These are phyloP conservation scores for Camellia japonica DNA, from an alignment of 148 eudicot genomes.

Conservation along the genomic window DNA sequence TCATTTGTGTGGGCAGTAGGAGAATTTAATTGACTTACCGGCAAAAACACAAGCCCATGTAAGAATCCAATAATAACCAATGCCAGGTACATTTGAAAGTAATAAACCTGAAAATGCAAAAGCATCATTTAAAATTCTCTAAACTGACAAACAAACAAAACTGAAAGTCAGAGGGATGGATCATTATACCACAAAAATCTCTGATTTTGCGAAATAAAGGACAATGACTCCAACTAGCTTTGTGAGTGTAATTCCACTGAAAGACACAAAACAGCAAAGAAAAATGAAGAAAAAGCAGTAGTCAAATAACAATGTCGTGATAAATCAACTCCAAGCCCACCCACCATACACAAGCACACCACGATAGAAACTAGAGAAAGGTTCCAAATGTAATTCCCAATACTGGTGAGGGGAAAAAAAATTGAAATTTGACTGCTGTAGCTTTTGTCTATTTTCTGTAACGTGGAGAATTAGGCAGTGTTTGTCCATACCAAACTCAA, in stretches of 20 bases:
- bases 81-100: conserved; percentile 75
- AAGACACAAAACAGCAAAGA: background rate
- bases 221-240: conserved; percentile 72
- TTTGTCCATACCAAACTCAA: background rate
- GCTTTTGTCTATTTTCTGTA: background rate
- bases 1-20: background rate
- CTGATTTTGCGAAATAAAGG: conserved; percentile 63
- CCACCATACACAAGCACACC: background rate
- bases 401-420: background rate
- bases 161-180: conserved; percentile 6
- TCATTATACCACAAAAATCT: conserved; percentile 62
- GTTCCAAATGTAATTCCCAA: background rate
- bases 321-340: background rate
- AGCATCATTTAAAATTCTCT: background rate
- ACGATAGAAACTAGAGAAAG: background rate
- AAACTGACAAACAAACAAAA: conserved; percentile 9
- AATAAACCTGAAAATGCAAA: conserved; percentile 51
- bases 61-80: conserved; percentile 67
- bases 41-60: conserved; percentile 71
- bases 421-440: background rate
- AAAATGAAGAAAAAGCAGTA: background rate
- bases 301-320: background rate
- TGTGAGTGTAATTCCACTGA: conserved; percentile 72
- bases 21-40: conserved; percentile 36
- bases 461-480: background rate